Evolutionary conservation across 495 filamentous ascomycete genomes (phyloP), one percentile per base, ranked within the genome.

Genomic region (Trichocladium uniseriatum): DNA sequence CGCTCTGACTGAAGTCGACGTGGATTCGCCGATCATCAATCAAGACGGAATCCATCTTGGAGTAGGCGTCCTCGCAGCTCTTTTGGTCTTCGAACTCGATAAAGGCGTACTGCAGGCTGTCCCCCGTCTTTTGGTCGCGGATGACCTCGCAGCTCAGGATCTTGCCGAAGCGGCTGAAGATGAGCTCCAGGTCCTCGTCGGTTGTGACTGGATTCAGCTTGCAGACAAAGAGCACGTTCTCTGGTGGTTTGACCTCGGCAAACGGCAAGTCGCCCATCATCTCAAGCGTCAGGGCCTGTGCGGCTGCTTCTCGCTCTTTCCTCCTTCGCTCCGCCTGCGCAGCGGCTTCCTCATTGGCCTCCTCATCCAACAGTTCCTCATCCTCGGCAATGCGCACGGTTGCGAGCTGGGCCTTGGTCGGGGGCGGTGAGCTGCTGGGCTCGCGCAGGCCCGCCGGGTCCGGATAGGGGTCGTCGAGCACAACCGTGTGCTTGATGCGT

Each of bases 261-360:
- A 95, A 98, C 10, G 92, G 94, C 48, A 98, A 75, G 66, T 98
- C 92, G 19, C 92, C 92, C 63, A 98, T 89, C 84, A 98, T 95
- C 64, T 98, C 92, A 36, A 98, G 73, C 0, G 92, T 98, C 53
- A 98, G 65, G 2, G 92, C 92, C 62, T 97, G 92, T 4, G 92
- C 92, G 50, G 88, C 80, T 2, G 94, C 94, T 62, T 98, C 92
- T 22, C 90, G 80, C 61, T 96, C 90, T 32, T 88, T 81, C 22
- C 91, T 81, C 43, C 79, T 70, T 62, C 80, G 85, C 62, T 96
- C 92, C 43, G 86, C 74, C 20, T 79, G 75, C 49, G 86, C 85
- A 41, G 89, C 85, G 38, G 88, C 84, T 59, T 83, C 82, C 48
- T 87, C 77, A 58, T 87, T 83, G 5, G 74, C 65, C 32, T 81